Percentiles rank a stretch among this genome's conserved stretches.
Conservation (phyloP, 208 protist species). For the Wallacemonas sp. region DNA sequence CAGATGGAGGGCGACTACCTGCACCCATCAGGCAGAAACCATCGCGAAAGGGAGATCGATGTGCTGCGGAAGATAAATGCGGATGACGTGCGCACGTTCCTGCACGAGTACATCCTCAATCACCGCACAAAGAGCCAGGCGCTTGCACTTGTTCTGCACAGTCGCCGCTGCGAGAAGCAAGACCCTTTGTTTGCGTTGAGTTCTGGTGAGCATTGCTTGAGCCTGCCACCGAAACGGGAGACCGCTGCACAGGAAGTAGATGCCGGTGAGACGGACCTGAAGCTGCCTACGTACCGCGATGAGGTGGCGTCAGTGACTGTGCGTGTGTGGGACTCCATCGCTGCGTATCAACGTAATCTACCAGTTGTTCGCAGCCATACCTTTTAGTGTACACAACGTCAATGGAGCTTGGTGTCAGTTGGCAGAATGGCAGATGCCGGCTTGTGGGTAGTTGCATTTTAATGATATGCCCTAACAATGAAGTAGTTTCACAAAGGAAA, state of each 20-base stretch:
- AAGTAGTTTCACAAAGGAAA: no score
- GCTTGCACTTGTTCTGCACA: constrained; percentile 47
- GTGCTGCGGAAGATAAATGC: constrained; percentile 29
- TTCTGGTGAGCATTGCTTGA: not conserved
- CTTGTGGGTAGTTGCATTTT: no score
- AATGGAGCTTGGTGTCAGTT: no score
- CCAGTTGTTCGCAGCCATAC: constrained; percentile 10
- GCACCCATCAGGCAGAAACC: constrained; percentile 22
- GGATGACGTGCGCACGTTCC: constrained; percentile 32
- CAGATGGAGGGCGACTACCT: constrained; percentile 32
- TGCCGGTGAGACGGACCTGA: constrained; percentile 13
- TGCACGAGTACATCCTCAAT: constrained; percentile 41
- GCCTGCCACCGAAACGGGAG: not conserved
- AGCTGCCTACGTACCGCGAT: constrained; percentile 31
- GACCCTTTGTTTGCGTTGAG: constrained; percentile 1
- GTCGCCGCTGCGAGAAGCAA: constrained; percentile 12
- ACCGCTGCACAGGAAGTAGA: not conserved
- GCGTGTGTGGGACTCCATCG: constrained; percentile 8
- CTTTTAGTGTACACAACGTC: no score
- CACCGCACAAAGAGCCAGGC: constrained; percentile 24
- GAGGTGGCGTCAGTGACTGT: constrained; percentile 11
- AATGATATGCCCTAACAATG: no score
- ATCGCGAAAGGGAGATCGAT: constrained; percentile 32
- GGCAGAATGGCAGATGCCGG: no score
- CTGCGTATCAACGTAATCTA: constrained; percentile 13